Base-by-base conservation (phyloP, 768 basidiomycete genomes). In the Phlebiopsis gigantea region DNA sequence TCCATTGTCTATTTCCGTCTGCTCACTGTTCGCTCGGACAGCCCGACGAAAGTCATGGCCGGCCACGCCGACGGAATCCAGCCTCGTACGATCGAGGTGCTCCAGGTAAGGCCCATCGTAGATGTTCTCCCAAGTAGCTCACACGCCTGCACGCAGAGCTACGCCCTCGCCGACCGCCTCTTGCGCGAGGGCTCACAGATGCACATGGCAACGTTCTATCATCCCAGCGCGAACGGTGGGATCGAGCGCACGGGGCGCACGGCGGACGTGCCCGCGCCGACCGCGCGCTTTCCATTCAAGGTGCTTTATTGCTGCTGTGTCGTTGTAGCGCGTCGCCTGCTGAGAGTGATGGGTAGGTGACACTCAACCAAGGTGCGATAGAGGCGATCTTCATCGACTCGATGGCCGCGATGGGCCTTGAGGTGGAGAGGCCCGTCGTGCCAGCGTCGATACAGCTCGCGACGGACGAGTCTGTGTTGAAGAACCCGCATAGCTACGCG, bases 181-280 rank as follows among this genome's bases (percentile, higher is more conserved):
- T 58, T 90, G 25, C 75, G 69, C 42, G 80, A 88, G 62, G 87
- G 81, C 5, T 82, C 81, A 56, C 85, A 87, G 50, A 76, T 90
- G 77, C 81, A 88, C 58, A 78, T 81, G 70, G 81, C 80, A 50
- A 82, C 87, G 7, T 89, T 90, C 67, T 90, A 90, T 63, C 86
- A 88, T 61, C 88, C 88, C 2, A 72, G 75, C 21, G 69, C 73
- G 1, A 62, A 76, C 30, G 85, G 85, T 15, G 83, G 78, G 3
- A 87, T 90, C 34, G 77, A 84, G 86, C 74, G 84, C 17, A 83
- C 82, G 7, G 80, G 83, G 43, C 79, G 85, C 17, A 79, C 78
- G 1, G 74, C 84, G 14, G 84, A 87, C 63, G 77, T 88, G 25
- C 79, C 78, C 5, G 82, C 83, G 1, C 73, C 80, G 3, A 78